These are phyloP conservation scores for Coemansia sp. DNA, from an alignment of 192 early-diverging fungal species.

Conservation along the genomic window DNA sequence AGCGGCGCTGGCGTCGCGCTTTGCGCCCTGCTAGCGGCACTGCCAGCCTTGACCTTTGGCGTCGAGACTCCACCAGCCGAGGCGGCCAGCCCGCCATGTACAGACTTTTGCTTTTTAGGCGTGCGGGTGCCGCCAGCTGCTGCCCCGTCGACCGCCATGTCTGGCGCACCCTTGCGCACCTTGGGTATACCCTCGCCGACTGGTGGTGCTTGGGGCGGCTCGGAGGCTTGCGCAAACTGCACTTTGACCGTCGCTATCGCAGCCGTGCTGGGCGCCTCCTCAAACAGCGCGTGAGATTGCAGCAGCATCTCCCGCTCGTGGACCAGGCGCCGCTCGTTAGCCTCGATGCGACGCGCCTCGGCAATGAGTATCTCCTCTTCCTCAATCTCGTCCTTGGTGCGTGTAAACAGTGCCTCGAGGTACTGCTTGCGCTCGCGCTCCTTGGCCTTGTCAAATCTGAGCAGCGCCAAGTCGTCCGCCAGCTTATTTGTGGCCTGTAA, in stretches of 20 bases:
- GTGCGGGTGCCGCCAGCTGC: conserved; percentile 8
- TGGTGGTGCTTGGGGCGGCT: conserved; percentile 16
- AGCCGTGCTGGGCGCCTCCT: conserved; percentile 24
- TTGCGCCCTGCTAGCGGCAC: conserved; percentile 16
- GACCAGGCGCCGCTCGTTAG: conserved; percentile 74
- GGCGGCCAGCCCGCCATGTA: conserved; percentile 9
- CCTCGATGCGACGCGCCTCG: conserved; percentile 81
- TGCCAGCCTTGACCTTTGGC: not conserved
- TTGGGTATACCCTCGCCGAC: conserved; percentile 14
- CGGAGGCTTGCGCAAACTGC: conserved; percentile 44
- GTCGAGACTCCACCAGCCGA: conserved; percentile 8
- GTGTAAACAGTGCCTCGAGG: conserved; percentile 67
- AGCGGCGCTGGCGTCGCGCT: conserved; percentile 4
- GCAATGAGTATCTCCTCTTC: conserved; percentile 85
- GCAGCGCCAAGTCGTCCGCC: conserved; percentile 50
- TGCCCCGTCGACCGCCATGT: not conserved
- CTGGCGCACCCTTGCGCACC: conserved; percentile 43
- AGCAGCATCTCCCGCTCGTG: conserved; percentile 82
- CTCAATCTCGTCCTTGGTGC: conserved; percentile 79
- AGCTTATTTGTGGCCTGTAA: conserved; percentile 55
- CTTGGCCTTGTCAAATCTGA: conserved; percentile 59
- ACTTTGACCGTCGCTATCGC: conserved; percentile 39
- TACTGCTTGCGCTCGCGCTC: conserved; percentile 86
- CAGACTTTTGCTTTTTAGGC: conserved; percentile 47
- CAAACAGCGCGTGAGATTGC: conserved; percentile 59